A percentile compares a stretch with the other conserved stretches of the same genome.
Conservation (phyloP, 2,329 filamentous ascomycete genomes). For the Aspergillaceae sp. region DNA sequence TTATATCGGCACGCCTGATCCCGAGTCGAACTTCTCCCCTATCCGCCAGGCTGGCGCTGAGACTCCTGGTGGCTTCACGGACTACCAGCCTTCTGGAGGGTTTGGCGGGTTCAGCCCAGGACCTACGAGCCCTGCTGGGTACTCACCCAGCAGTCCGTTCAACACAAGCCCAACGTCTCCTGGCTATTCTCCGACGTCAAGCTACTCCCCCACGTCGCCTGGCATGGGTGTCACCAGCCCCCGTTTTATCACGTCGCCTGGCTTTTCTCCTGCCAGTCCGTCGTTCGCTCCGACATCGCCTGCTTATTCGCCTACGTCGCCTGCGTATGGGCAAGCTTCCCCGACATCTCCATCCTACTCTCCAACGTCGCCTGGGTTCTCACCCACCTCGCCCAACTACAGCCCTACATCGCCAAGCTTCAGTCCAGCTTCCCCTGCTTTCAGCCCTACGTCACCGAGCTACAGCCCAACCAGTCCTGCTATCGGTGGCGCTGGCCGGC, state of each 20-base stretch:
- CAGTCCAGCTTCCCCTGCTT: conserved; percentile 43
- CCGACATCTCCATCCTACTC: conserved; percentile 50
- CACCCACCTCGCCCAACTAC: conserved; percentile 53
- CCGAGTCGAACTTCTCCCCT: conserved; percentile 59
- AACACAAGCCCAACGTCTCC: conserved; percentile 62
- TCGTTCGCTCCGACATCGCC: conserved; percentile 49
- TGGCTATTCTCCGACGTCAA: conserved; percentile 53
- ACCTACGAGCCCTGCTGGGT: conserved; percentile 55
- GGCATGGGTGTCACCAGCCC: conserved; percentile 51
- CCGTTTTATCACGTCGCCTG: conserved; percentile 46
- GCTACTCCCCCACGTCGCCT: conserved; percentile 70
- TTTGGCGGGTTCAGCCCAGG: conserved; percentile 56
- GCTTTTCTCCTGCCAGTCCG: conserved; percentile 48
- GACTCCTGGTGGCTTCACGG: conserved; percentile 48
- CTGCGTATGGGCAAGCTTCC: conserved; percentile 58
- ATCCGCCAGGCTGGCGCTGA: conserved; percentile 62
- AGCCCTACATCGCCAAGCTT: conserved; percentile 52
- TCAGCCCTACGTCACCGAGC: conserved; percentile 51
- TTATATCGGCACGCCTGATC: conserved; percentile 55
- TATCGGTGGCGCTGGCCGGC: conserved; percentile 33
- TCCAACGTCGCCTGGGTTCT: conserved; percentile 48
- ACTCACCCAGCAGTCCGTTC: conserved; percentile 66
- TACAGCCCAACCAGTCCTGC: conserved; percentile 50
- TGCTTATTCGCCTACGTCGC: conserved; percentile 71
- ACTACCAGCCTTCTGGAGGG: conserved; percentile 63